Evolutionary conservation across 2,329 filamentous ascomycete species (phyloP).

Genomic region (Xylaria sp.): DNA sequence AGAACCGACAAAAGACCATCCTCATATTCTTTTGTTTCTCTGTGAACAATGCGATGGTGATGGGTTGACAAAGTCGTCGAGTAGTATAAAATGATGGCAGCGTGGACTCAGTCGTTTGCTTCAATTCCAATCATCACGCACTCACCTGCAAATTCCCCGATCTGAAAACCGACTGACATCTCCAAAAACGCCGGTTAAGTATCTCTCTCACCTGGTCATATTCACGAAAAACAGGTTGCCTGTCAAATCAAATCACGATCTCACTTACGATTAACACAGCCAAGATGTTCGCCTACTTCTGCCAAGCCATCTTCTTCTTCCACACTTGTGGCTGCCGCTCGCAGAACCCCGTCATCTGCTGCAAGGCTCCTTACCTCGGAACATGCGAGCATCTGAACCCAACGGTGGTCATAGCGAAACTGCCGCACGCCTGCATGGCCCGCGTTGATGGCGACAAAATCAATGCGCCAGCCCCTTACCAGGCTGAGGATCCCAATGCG

Average conservation of each 20-base stretch:
- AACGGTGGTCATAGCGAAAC: neutral
- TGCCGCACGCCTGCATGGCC: conserved; percentile 3
- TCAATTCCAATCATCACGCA: too few species aligned
- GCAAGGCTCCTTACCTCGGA: neutral
- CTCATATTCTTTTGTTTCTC: too few species aligned
- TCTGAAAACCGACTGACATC: too few species aligned
- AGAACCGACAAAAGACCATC: too few species aligned
- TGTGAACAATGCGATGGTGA: too few species aligned
- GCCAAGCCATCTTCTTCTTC: conserved; percentile 20
- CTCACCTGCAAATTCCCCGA: too few species aligned
- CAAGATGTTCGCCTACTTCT: conserved; percentile 4
- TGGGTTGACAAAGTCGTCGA: too few species aligned
- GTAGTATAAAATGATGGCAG: too few species aligned
- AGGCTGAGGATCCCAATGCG: neutral
- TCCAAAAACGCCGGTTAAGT: too few species aligned
- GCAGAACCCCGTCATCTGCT: conserved; percentile 10
- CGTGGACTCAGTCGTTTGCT: too few species aligned
- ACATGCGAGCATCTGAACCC: conserved; percentile 15
- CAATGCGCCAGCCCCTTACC: conserved; percentile 2
- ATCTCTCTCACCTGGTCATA: too few species aligned
- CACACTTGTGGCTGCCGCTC: conserved; percentile 24
- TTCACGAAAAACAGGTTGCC: too few species aligned
- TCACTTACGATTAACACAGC: neutral
- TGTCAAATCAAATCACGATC: neutral
- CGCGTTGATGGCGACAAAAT: neutral